Evolutionary conservation across 129 eudicot species (phyloP), one percentile per base, ranked within the genome.

Genomic region (Mikania micrantha): DNA sequence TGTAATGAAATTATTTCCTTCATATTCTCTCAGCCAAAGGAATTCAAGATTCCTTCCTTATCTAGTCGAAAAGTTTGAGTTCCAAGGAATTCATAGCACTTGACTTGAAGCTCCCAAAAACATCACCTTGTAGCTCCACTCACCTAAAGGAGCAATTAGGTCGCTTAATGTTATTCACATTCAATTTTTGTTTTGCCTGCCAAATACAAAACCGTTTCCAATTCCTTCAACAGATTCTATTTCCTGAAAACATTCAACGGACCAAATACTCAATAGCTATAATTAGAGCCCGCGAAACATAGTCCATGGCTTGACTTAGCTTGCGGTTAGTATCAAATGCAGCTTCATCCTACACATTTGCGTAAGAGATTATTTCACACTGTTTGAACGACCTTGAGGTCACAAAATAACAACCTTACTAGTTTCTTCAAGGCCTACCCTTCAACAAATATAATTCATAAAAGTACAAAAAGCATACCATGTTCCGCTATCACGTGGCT

Each of bases 281-380:
- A 73, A 27, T 44, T 11, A 68, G 42, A 62, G 38, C 66, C 77
- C 78, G 72, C 66, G 60, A 70, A n/a, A 65, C 38, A 72, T 4
- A 50, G 8, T n/a, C n/a, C n/a, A n/a, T n/a, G n/a, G n/a, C n/a
- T n/a, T n/a, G n/a, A n/a, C n/a, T n/a, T n/a, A n/a, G n/a, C n/a
- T n/a, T n/a, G n/a, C n/a, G n/a, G n/a, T n/a, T n/a, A n/a, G n/a
- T n/a, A n/a, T n/a, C n/a, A n/a, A n/a, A n/a, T n/a, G n/a, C n/a
- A n/a, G n/a, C n/a, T n/a, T n/a, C n/a, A n/a, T n/a, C n/a, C n/a
- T n/a, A n/a, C n/a, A n/a, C n/a, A n/a, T n/a, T n/a, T n/a, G n/a
- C n/a, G n/a, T n/a, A n/a, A n/a, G n/a, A n/a, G n/a, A n/a, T n/a
- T n/a, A n/a, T n/a, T n/a, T n/a, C n/a, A n/a, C n/a, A n/a, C n/a